phyloP scores from a whole-genome alignment of 805 yeast species.

The Suhomyces pyralidae region DNA sequence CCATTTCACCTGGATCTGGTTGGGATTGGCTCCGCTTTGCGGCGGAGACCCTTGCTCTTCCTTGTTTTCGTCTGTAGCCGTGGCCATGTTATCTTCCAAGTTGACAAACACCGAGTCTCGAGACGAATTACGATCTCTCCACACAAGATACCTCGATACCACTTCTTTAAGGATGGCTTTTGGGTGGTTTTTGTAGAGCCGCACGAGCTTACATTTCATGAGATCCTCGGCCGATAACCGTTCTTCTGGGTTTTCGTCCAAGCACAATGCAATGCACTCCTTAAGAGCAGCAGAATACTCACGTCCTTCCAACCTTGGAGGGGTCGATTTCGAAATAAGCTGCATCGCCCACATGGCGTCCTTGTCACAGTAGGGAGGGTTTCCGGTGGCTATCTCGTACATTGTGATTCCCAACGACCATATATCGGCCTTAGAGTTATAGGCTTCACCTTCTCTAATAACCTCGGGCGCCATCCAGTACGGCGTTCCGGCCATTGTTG shows the following conservation, averaged over 20 bases:
- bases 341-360: conserved; percentile 96
- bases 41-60: background rate
- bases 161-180: conserved; percentile 67
- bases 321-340: conserved; percentile 85
- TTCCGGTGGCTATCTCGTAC: conserved; percentile 93
- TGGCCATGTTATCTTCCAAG: conserved; percentile 13
- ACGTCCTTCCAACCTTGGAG: conserved; percentile 91
- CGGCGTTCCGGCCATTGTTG: conserved; percentile 94
- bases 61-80: background rate
- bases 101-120: conserved; percentile 48
- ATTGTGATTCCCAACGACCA: conserved; percentile 97
- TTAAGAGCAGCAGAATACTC: conserved; percentile 73
- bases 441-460: conserved; percentile 82
- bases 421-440: conserved; percentile 90
- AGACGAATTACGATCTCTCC: conserved; percentile 67
- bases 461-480: conserved; percentile 99
- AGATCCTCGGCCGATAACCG: conserved; percentile 86
- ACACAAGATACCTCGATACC: conserved; percentile 64
- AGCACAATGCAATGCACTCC: conserved; percentile 85
- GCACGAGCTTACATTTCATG: conserved; percentile 68
- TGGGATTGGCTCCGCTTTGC: background rate
- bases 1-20: conserved; percentile 62
- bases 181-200: conserved; percentile 56
- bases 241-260: conserved; percentile 90
- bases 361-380: conserved; percentile 94